These are phyloP conservation scores for Evernia prunastri DNA, from an alignment of 495 filamentous ascomycete genomes.

Conservation along the genomic window DNA sequence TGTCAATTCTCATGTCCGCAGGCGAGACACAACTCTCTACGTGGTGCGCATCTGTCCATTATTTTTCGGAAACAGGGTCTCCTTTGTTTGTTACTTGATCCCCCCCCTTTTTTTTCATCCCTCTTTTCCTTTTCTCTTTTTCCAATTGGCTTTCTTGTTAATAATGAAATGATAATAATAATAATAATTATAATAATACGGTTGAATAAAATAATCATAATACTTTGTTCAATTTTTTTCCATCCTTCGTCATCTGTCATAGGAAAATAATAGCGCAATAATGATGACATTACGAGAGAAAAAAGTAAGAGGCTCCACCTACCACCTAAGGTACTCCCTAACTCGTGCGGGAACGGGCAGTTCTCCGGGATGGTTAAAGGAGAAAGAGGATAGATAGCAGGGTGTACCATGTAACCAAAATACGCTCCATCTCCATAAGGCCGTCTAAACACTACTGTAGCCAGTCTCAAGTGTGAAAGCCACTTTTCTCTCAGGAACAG, in stretches of 20 bases:
- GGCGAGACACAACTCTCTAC: slow-evolving; percentile 11
- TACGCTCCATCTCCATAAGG: too few relatives aligned
- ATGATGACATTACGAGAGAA: background rate
- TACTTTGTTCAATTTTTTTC: too few relatives aligned
- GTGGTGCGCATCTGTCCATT: slow-evolving; percentile 17
- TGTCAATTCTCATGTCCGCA: slow-evolving; percentile 1
- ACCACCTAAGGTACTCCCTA: background rate
- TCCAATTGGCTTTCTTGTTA: background rate
- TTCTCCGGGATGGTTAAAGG: background rate
- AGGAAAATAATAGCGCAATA: too few relatives aligned
- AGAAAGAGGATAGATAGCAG: background rate
- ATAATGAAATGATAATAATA: too few relatives aligned
- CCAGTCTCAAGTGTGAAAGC: background rate
- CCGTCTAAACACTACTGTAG: too few relatives aligned
- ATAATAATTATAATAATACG: too few relatives aligned
- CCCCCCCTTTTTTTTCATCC: background rate
- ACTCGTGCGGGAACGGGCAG: background rate
- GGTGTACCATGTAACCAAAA: background rate
- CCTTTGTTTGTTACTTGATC: too few relatives aligned
- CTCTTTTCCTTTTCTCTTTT: background rate
- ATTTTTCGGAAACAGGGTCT: background rate
- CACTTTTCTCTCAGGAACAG: slow-evolving; percentile 22
- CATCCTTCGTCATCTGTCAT: too few relatives aligned
- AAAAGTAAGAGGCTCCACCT: background rate
- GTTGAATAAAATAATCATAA: background rate